These are phyloP conservation scores for Trichosporon faecale DNA, from an alignment of 1,284 basidiomycete species.

Conservation along the genomic window DNA sequence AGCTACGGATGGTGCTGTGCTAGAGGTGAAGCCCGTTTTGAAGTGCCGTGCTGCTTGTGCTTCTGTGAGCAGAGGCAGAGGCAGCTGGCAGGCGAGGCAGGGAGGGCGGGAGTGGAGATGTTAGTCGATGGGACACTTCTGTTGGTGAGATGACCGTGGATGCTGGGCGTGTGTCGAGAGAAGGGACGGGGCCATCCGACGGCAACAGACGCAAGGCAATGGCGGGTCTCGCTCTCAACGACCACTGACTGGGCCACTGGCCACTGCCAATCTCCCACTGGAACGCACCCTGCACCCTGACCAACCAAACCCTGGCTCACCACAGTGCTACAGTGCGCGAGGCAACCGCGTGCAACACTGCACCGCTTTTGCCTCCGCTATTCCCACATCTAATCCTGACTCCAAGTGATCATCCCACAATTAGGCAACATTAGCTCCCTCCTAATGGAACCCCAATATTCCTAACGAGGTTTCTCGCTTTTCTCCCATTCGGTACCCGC, in stretches of 20 bases:
- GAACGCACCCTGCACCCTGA: background rate
- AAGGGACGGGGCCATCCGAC: constrained; percentile 9
- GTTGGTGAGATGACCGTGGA: no score
- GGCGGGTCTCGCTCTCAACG: background rate
- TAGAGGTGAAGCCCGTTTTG: background rate
- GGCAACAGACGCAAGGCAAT: background rate
- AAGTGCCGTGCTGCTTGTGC: background rate
- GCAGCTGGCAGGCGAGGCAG: no score
- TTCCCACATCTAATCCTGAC: background rate
- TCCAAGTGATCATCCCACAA: background rate
- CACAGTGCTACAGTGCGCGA: background rate
- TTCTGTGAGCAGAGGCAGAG: background rate
- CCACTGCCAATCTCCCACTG: background rate
- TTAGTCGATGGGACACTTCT: background rate
- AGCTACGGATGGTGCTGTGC: background rate
- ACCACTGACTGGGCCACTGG: background rate
- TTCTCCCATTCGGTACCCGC: background rate
- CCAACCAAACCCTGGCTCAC: background rate
- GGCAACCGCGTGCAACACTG: background rate
- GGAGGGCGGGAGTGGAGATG: background rate
- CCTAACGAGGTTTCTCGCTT: background rate
- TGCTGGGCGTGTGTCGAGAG: background rate
- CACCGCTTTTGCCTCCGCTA: background rate
- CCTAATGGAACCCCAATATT: background rate
- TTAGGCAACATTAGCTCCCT: background rate